These are phyloP conservation scores for Lagerstroemia speciosa DNA, from an alignment of 345 rosid species.

Conservation along the genomic window DNA sequence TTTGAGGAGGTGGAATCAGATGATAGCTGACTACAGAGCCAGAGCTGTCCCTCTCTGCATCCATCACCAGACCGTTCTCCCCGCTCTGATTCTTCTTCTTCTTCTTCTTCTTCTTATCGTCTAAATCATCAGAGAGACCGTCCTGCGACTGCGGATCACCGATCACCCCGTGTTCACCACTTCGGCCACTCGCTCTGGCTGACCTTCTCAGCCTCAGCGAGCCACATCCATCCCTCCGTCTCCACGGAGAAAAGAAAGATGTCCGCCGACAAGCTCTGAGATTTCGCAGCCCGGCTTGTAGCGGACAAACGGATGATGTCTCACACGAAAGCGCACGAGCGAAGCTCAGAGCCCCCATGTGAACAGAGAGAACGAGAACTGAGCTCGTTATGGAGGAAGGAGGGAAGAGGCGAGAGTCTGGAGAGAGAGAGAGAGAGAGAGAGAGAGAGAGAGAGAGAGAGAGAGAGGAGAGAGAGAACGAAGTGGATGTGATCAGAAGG, in stretches of 20 bases:
- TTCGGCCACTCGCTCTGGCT: not conserved
- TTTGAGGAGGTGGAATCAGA: slow-evolving; percentile 43
- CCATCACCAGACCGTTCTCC: slow-evolving; percentile 25
- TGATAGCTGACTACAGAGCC: slow-evolving; percentile 61
- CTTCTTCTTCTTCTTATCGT: slow-evolving; percentile 7
- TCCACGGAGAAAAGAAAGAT: not conserved
- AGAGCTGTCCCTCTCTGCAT: slow-evolving; percentile 50
- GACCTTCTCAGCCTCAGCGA: not conserved
- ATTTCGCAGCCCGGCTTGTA: not conserved
- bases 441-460: not conserved
- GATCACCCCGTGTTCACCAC: not conserved
- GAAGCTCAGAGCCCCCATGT: slow-evolving; percentile 11
- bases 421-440: slow-evolving; percentile 6
- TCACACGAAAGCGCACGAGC: not conserved
- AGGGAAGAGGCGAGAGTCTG: not conserved
- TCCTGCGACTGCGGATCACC: slow-evolving; percentile 9
- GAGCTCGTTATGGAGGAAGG: not conserved
- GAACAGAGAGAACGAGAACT: not conserved
- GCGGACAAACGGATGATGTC: not conserved
- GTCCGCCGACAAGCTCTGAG: not conserved
- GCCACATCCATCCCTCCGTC: not conserved
- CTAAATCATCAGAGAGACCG: slow-evolving; percentile 19
- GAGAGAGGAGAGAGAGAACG: slow-evolving; percentile 7
- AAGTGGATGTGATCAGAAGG: not conserved
- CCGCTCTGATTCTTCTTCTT: slow-evolving; percentile 11